Conservation (phyloP, 192 early-diverging fungal species). For the Linnemannia zychae region DNA sequence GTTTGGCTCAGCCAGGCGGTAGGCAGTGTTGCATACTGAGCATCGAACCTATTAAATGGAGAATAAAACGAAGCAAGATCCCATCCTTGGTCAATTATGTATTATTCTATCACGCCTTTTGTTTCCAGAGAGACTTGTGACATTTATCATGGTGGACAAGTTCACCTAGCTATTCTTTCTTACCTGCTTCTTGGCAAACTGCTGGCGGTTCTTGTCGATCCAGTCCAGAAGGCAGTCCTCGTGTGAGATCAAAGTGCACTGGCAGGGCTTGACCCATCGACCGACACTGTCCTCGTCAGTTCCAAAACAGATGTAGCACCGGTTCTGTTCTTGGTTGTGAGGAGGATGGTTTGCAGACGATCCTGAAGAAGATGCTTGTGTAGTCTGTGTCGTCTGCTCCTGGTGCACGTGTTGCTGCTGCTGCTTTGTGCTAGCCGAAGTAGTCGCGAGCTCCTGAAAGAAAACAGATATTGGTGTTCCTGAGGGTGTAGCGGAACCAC, state of each 20-base stretch:
- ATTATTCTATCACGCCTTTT: not conserved
- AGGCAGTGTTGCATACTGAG: conserved; percentile 77
- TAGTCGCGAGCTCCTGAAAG: conserved; percentile 42
- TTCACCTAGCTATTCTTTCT: not conserved
- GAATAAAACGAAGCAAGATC: not conserved
- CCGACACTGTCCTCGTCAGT: conserved; percentile 70
- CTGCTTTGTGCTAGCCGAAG: conserved; percentile 27
- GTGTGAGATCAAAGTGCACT: conserved; percentile 82
- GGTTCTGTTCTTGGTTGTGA: conserved; percentile 53
- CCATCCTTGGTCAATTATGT: not conserved
- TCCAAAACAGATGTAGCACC: conserved; percentile 87
- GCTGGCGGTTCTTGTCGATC: conserved; percentile 78
- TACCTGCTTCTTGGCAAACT: conserved; percentile 62
- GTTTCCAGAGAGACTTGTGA: not conserved
- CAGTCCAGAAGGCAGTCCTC: conserved; percentile 83
- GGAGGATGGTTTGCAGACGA: conserved; percentile 18
- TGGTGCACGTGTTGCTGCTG: conserved; percentile 8
- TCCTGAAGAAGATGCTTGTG: not conserved
- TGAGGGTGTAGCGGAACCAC: not conserved
- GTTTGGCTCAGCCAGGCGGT: conserved; percentile 68
- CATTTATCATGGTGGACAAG: not conserved
- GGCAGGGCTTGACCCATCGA: conserved; percentile 79
- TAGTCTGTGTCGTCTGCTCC: conserved; percentile 4
- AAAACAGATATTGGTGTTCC: conserved; percentile 15
- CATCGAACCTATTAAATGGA: conserved; percentile 67